These are phyloP conservation scores for Cicer yamashitae DNA, from an alignment of 306 rosid species.

Conservation along the genomic window DNA sequence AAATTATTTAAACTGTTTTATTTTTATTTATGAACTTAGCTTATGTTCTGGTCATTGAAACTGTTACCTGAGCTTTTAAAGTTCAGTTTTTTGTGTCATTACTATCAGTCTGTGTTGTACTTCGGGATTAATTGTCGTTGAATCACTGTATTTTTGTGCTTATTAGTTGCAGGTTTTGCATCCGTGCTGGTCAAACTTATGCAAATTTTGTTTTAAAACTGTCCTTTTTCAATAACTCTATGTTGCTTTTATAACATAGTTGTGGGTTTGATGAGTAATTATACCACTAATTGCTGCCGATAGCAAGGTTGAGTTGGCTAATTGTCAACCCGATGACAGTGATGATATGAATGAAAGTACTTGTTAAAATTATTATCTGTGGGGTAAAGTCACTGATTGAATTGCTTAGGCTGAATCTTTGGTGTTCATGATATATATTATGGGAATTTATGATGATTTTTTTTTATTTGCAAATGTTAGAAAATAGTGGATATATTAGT, in stretches of 20 bases:
- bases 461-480: too few relatives aligned
- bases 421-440: too few relatives aligned
- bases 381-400: too few relatives aligned
- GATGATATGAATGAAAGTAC: neutral
- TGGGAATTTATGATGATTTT: too few relatives aligned
- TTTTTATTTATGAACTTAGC: neutral
- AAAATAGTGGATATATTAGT: too few relatives aligned
- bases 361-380: too few relatives aligned
- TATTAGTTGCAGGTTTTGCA: neutral
- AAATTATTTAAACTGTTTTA: neutral
- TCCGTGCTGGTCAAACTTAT: slow-evolving; percentile 7
- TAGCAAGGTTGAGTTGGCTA: neutral
- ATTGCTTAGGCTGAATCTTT: too few relatives aligned
- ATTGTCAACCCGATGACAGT: neutral
- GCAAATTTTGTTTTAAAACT: neutral
- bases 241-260: neutral
- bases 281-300: neutral
- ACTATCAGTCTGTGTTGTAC: slow-evolving; percentile 25
- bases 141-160: slow-evolving; percentile 23
- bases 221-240: neutral
- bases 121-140: neutral
- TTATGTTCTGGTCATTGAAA: neutral
- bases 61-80: neutral
- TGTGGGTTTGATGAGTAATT: neutral
- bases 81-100: slow-evolving; percentile 3